Evolutionary conservation across 2,329 filamentous ascomycete species (phyloP).

Genomic region (Beauveria brongniartii): DNA sequence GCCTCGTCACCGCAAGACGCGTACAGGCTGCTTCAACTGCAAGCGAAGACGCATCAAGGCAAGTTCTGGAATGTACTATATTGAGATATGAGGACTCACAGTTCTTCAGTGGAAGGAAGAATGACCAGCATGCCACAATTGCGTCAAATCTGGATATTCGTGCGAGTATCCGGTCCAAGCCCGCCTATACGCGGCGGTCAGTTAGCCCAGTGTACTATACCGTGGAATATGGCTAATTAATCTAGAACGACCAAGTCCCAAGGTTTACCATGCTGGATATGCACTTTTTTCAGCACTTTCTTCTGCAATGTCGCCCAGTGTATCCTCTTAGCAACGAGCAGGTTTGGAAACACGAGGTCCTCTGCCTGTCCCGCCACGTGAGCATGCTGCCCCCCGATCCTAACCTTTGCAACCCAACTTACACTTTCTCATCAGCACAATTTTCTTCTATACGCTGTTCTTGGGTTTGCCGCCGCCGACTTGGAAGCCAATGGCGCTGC

Average conservation of each 20-base stretch:
- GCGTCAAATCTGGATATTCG: neutral
- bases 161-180: constrained; percentile 1
- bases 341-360: constrained; percentile 4
- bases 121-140: neutral
- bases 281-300: constrained; percentile 4
- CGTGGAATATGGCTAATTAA: neutral
- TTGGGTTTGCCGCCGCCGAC: constrained; percentile 1
- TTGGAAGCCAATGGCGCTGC: neutral
- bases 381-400: neutral
- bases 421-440: neutral
- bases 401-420: neutral
- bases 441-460: neutral
- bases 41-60: constrained; percentile 4
- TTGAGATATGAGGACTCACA: too few species aligned
- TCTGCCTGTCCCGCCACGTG: neutral
- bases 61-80: neutral
- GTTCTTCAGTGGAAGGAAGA: neutral
- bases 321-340: constrained; percentile 5
- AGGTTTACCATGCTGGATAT: constrained; percentile 1
- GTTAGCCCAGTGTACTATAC: neutral
- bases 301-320: neutral
- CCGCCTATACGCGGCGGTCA: neutral
- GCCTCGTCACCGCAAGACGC: constrained; percentile 7
- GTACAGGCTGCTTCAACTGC: constrained; percentile 4
- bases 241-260: neutral